A percentile compares a stretch with the other conserved stretches of the same genome.
Evolutionary conservation across 1,284 basidiomycete species (phyloP).

Genomic region (Meira miltonrushii): DNA sequence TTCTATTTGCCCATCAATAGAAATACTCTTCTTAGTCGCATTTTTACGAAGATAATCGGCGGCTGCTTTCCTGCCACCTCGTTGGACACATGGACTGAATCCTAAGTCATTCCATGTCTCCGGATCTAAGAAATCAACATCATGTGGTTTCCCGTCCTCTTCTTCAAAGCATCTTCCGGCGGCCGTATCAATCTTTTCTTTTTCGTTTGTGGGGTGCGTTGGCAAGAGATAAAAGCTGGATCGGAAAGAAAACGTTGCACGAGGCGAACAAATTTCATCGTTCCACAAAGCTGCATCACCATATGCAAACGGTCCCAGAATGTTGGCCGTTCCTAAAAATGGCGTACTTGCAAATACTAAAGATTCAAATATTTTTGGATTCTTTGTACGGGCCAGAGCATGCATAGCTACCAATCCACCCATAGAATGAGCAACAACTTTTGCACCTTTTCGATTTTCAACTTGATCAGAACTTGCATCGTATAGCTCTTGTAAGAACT

Average conservation of each 20-base stretch:
- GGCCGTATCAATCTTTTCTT: neutral
- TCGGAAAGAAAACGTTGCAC: conserved; percentile 48
- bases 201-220: conserved; percentile 10
- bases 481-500: conserved; percentile 27
- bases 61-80: conserved; percentile 1
- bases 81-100: conserved; percentile 25
- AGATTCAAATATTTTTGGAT: conserved; percentile 48
- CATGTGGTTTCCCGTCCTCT: conserved; percentile 19
- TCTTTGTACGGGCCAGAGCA: conserved; percentile 35
- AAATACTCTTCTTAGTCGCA: neutral
- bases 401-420: conserved; percentile 52
- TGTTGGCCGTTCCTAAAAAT: conserved; percentile 50
- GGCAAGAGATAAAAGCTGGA: conserved; percentile 51
- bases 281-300: conserved; percentile 48
- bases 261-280: conserved; percentile 45
- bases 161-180: conserved; percentile 27
- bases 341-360: conserved; percentile 50
- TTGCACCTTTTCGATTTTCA: conserved; percentile 36
- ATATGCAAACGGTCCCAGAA: conserved; percentile 46
- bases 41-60: neutral
- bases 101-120: conserved; percentile 30
- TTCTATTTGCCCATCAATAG: neutral
- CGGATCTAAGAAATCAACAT: conserved; percentile 32
- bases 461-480: conserved; percentile 18
- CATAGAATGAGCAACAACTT: conserved; percentile 53